Base-by-base conservation (phyloP, 129 eudicot species). In the Flaveria brownii region DNA sequence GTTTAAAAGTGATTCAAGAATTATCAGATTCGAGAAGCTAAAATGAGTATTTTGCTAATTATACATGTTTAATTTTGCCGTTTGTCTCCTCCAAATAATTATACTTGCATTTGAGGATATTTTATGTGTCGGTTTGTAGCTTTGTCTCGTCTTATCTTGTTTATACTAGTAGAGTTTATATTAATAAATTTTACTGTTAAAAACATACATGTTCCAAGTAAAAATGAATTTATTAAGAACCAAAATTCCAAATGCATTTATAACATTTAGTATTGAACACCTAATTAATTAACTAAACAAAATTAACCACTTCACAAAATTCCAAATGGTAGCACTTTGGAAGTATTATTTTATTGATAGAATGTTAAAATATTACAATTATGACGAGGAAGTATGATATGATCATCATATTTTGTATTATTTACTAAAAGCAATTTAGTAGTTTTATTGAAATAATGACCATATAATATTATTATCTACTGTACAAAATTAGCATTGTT, bases 381-480 rank as follows among this genome's bases (percentile, higher is more conserved):
- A 68, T 68, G 59, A 68, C 41, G 45, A 67, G 66, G 64, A 26
- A 22, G 51, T 70, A 70, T 70, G 77, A 78, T 78, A 57, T 45
- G 77, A 78, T 71, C 72, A 71, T 52, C 82, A 60, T 78, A 25
- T 33, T 78, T 60, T 46, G 39, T 72, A 72, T 79, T 63, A 57
- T 20, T 57, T 57, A 20, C 64, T 20, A 57, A 57, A 57, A 57
- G 33, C 33, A 20, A 65, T 23, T 72, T 72, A 41, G 68, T 61
- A 18, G 68, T 61, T 61, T 61, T 61, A 23, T 61, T 26, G 9
- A 61, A 61, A 26, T 79, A 79, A 72, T 72, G 74, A 73, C 33
- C 16, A 72, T 79, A 72, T 72, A 72, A 63, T 63, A 79, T 79
- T 45, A 71, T 71, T 72, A 62, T 79, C 83, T 51, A 64, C 59